These are phyloP conservation scores for Prunus kanzakura DNA, from an alignment of 306 rosid species.

Conservation along the genomic window DNA sequence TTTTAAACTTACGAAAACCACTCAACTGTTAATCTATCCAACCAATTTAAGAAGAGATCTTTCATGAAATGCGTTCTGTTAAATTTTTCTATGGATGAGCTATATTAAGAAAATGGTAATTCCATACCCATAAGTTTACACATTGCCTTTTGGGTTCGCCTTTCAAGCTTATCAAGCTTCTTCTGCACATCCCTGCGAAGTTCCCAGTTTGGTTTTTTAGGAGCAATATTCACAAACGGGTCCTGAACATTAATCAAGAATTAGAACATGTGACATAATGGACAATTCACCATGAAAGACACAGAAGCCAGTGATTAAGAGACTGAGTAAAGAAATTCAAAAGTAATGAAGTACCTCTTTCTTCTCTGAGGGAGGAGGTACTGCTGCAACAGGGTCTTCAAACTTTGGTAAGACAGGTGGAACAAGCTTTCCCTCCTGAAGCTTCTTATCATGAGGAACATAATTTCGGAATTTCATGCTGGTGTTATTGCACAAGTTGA, in stretches of 20 bases:
- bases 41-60: not conserved
- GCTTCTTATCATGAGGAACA: conserved; percentile 88
- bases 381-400: conserved; percentile 73
- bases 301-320: not conserved
- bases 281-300: not conserved
- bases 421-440: conserved; percentile 79
- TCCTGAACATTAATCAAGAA: conserved; percentile 46
- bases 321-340: not conserved
- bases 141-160: conserved; percentile 80
- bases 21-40: not conserved
- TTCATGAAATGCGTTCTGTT: not conserved
- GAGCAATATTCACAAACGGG: conserved; percentile 91
- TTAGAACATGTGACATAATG: not conserved
- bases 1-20: not conserved
- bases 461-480: conserved; percentile 87
- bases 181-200: conserved; percentile 91
- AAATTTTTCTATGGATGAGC: not conserved
- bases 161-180: conserved; percentile 94
- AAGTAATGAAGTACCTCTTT: conserved; percentile 38
- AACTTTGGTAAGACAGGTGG: conserved; percentile 84
- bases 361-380: conserved; percentile 46
- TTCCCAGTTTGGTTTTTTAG: conserved; percentile 98
- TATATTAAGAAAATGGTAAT: not conserved
- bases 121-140: conserved; percentile 71
- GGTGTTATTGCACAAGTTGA: conserved; percentile 37